These are phyloP conservation scores for Didymella glomerata DNA, from an alignment of 2,329 filamentous ascomycete genomes.

Conservation along the genomic window DNA sequence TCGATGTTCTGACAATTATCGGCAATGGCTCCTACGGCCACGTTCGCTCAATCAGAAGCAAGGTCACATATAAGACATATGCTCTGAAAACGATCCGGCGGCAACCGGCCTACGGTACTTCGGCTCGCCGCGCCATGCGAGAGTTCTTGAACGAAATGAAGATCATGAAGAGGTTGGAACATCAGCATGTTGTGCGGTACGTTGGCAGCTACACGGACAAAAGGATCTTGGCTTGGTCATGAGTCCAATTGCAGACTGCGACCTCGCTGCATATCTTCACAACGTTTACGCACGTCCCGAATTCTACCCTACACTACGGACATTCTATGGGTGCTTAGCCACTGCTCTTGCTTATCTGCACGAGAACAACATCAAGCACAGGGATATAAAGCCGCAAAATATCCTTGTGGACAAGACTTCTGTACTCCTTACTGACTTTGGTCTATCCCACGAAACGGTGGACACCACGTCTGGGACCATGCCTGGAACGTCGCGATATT, in stretches of 20 bases:
- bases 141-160: slow-evolving; percentile 37
- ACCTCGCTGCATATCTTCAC: slow-evolving; percentile 20
- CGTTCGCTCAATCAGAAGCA: slow-evolving; percentile 37
- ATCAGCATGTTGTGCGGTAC: slow-evolving; percentile 10
- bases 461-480: slow-evolving; percentile 24
- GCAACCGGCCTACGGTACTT: slow-evolving; percentile 20
- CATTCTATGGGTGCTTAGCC: slow-evolving; percentile 30
- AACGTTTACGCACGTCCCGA: neutral
- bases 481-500: slow-evolving; percentile 21
- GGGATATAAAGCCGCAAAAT: slow-evolving; percentile 32
- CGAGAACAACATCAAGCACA: slow-evolving; percentile 20
- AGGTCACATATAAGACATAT: slow-evolving; percentile 37
- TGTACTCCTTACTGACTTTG: slow-evolving; percentile 29
- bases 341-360: slow-evolving; percentile 29
- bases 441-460: slow-evolving; percentile 21
- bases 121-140: slow-evolving; percentile 23
- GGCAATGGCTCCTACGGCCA: slow-evolving; percentile 36
- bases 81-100: slow-evolving; percentile 43
- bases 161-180: slow-evolving; percentile 36
- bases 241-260: slow-evolving; percentile 20
- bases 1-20: slow-evolving; percentile 6
- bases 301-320: neutral
- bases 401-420: slow-evolving; percentile 22
- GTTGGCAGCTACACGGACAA: neutral
- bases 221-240: neutral